These are phyloP conservation scores for Mycogone perniciosa DNA, from an alignment of 2,329 filamentous ascomycete species.

Conservation along the genomic window DNA sequence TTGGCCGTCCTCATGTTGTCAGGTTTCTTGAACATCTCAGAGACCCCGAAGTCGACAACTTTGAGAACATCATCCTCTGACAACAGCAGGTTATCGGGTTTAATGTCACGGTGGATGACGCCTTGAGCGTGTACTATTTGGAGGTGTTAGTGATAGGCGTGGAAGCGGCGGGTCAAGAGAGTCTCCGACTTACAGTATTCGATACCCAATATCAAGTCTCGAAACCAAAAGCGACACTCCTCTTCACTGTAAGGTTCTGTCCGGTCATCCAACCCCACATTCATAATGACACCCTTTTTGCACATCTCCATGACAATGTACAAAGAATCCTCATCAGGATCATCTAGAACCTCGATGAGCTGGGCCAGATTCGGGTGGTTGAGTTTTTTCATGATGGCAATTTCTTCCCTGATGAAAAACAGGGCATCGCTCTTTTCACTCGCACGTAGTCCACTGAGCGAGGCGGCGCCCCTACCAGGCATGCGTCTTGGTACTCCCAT, in stretches of 20 bases:
- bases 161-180: not conserved
- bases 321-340: constrained; percentile 88
- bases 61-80: constrained; percentile 92
- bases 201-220: constrained; percentile 88
- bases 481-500: constrained; percentile 26
- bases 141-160: constrained; percentile 8
- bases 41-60: constrained; percentile 97
- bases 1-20: constrained; percentile 87
- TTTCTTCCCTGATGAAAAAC: constrained; percentile 87
- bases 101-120: constrained; percentile 94
- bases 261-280: constrained; percentile 77
- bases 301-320: constrained; percentile 99
- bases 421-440: constrained; percentile 65
- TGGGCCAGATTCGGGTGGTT: constrained; percentile 92
- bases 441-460: constrained; percentile 25
- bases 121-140: constrained; percentile 78
- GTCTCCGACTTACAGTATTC: constrained; percentile 67
- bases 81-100: constrained; percentile 90
- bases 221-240: constrained; percentile 82
- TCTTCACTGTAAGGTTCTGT: constrained; percentile 80
- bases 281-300: constrained; percentile 96
- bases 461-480: constrained; percentile 19
- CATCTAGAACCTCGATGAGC: constrained; percentile 89
- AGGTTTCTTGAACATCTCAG: constrained; percentile 90
- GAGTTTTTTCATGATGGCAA: constrained; percentile 98